These are phyloP conservation scores for Lojkania enalia DNA, from an alignment of 2,329 filamentous ascomycete species.

Conservation along the genomic window DNA sequence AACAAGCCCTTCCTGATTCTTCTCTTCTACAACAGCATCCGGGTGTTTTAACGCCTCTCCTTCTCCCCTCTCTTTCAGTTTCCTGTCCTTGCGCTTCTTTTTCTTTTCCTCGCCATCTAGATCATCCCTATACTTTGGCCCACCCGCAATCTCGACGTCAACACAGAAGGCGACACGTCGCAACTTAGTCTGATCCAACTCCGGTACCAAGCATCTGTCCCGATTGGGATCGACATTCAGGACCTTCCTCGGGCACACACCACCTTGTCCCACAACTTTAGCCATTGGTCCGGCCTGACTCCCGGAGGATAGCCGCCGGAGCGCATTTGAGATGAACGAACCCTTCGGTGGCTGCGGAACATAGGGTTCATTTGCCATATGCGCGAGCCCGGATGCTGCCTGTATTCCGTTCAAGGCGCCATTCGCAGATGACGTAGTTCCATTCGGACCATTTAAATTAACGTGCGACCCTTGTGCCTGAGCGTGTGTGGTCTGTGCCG, in stretches of 20 bases:
- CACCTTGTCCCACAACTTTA: slow-evolving; percentile 62
- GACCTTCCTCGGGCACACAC: slow-evolving; percentile 75
- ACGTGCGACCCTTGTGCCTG: slow-evolving; percentile 42
- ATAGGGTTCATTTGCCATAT: slow-evolving; percentile 59
- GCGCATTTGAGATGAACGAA: slow-evolving; percentile 77
- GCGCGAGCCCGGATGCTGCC: slow-evolving; percentile 26
- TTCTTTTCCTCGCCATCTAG: slow-evolving; percentile 52
- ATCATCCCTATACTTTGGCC: slow-evolving; percentile 73
- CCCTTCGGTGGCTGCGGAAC: slow-evolving; percentile 75
- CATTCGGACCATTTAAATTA: slow-evolving; percentile 49
- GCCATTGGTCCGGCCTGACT: slow-evolving; percentile 50
- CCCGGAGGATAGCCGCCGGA: slow-evolving; percentile 76
- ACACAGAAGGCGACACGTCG: slow-evolving; percentile 93
- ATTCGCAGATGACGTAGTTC: slow-evolving; percentile 55
- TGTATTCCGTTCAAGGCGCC: slow-evolving; percentile 46
- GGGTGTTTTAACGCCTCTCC: slow-evolving; percentile 73
- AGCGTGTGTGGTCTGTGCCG: slow-evolving; percentile 36
- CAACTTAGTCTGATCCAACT: slow-evolving; percentile 79
- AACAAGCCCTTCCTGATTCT: slow-evolving; percentile 54
- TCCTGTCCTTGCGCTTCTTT: slow-evolving; percentile 60
- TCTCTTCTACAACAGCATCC: slow-evolving; percentile 57
- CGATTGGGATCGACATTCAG: slow-evolving; percentile 83
- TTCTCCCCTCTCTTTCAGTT: slow-evolving; percentile 69
- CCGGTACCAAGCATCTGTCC: slow-evolving; percentile 76
- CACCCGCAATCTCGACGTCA: slow-evolving; percentile 92